These are phyloP conservation scores for Leavenworthia alabamica DNA, from an alignment of 345 rosid genomes.

Conservation along the genomic window DNA sequence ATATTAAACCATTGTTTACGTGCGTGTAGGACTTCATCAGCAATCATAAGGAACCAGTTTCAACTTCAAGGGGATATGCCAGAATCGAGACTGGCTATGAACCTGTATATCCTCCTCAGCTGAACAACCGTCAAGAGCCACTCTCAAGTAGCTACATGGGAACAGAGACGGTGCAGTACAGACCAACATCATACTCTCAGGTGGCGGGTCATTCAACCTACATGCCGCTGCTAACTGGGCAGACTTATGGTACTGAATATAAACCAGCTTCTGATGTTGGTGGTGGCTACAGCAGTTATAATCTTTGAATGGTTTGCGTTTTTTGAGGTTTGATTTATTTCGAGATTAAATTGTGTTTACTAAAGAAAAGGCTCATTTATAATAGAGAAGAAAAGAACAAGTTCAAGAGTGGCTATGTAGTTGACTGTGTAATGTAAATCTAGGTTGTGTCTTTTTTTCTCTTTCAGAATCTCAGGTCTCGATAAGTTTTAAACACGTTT, in stretches of 20 bases:
- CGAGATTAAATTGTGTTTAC: neutral
- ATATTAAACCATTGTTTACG: neutral
- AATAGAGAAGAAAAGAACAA: conserved; percentile 6
- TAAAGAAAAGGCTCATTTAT: conserved; percentile 6
- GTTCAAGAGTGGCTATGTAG: conserved; percentile 12
- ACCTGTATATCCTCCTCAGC: conserved; percentile 33
- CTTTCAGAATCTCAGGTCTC: neutral
- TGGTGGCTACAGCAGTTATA: conserved; percentile 28
- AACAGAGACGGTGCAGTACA: conserved; percentile 21
- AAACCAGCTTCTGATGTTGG: conserved; percentile 27
- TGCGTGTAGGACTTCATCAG: conserved; percentile 27
- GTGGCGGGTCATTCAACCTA: conserved; percentile 13
- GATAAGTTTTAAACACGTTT: conserved; percentile 1
- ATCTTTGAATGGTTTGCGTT: conserved; percentile 7
- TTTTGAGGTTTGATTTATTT: neutral
- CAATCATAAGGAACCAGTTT: conserved; percentile 33
- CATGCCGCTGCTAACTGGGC: conserved; percentile 15
- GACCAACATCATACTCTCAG: conserved; percentile 28
- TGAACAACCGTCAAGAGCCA: conserved; percentile 20
- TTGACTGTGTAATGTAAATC: conserved; percentile 26
- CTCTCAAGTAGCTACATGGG: conserved; percentile 22
- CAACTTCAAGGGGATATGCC: conserved; percentile 18
- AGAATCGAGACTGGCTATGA: conserved; percentile 26
- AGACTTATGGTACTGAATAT: conserved; percentile 29
- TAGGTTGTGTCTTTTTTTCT: neutral